A percentile compares a stretch with the other conserved stretches of the same genome.
Conservation (phyloP, 768 basidiomycete genomes). For the Trametes cinnabarina region DNA sequence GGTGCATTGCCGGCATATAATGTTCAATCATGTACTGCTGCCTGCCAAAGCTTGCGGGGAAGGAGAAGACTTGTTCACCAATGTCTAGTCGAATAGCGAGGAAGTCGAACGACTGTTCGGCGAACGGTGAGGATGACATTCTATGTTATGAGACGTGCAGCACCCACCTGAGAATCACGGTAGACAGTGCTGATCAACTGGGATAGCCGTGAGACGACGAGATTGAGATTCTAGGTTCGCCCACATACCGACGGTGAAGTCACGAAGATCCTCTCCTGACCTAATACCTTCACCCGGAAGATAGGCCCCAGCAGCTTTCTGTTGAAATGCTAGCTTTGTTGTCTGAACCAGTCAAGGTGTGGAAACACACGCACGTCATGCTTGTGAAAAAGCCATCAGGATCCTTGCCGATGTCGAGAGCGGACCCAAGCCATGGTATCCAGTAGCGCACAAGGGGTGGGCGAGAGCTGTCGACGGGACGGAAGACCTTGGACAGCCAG, state of each 20-base stretch:
- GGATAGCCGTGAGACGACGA: neutral
- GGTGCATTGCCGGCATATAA: conserved; percentile 18
- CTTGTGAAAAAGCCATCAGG: conserved; percentile 23
- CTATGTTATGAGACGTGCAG: neutral
- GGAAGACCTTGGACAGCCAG: conserved; percentile 6
- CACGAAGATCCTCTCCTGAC: conserved; percentile 22
- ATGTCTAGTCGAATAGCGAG: conserved; percentile 13
- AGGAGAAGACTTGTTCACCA: conserved; percentile 18
- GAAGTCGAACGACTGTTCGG: conserved; percentile 24
- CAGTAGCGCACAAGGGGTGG: conserved; percentile 19
- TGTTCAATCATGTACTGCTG: conserved; percentile 8
- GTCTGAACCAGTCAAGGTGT: neutral
- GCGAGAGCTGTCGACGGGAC: neutral
- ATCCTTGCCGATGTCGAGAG: conserved; percentile 19
- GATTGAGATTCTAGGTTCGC: neutral
- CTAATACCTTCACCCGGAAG: conserved; percentile 20
- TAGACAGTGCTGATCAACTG: conserved; percentile 22
- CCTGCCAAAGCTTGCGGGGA: neutral
- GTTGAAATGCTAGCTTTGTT: neutral
- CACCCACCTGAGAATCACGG: conserved; percentile 18
- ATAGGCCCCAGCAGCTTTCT: conserved; percentile 22
- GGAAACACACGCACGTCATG: conserved; percentile 10
- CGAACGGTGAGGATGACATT: neutral
- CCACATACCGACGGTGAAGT: conserved; percentile 21
- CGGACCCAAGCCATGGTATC: conserved; percentile 26